These are phyloP conservation scores for Lachnellula occidentalis DNA, from an alignment of 2,329 filamentous ascomycete species.

Conservation along the genomic window DNA sequence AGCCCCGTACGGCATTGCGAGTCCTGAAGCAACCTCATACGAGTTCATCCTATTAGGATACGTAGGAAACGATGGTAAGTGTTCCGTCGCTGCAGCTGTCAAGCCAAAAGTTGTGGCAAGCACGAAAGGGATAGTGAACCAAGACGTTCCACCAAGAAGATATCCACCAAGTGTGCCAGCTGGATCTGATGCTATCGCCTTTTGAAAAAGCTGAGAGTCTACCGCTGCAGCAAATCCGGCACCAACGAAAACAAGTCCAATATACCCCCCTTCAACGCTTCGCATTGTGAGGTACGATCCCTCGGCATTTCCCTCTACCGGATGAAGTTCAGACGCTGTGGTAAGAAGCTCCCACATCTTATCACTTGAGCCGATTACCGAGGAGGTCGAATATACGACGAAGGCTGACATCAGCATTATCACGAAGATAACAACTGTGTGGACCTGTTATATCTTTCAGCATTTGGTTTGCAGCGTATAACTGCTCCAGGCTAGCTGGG, in stretches of 20 bases:
- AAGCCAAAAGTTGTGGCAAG: constrained; percentile 81
- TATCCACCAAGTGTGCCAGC: constrained; percentile 81
- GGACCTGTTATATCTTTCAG: constrained; percentile 50
- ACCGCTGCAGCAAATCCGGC: constrained; percentile 54
- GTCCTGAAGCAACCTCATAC: constrained; percentile 62
- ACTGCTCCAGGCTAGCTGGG: background rate
- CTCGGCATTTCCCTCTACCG: constrained; percentile 68
- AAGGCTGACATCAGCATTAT: constrained; percentile 66
- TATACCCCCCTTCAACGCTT: constrained; percentile 72
- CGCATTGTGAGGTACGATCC: constrained; percentile 82
- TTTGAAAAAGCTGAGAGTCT: constrained; percentile 56
- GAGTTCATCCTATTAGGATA: constrained; percentile 62
- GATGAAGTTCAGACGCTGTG: constrained; percentile 58
- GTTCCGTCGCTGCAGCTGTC: constrained; percentile 69
- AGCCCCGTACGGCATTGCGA: constrained; percentile 66
- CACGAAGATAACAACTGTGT: constrained; percentile 73
- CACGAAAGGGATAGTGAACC: constrained; percentile 88
- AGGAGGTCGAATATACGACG: constrained; percentile 68
- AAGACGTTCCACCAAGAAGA: constrained; percentile 67
- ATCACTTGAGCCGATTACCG: constrained; percentile 64
- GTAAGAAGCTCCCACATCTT: constrained; percentile 71
- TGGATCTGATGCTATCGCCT: constrained; percentile 78
- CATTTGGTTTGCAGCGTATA: too few species aligned
- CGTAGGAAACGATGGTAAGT: constrained; percentile 53
- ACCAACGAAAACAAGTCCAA: constrained; percentile 69